These are phyloP conservation scores for Sporothrix globosa DNA, from an alignment of 2,329 filamentous ascomycete genomes.

Conservation along the genomic window DNA sequence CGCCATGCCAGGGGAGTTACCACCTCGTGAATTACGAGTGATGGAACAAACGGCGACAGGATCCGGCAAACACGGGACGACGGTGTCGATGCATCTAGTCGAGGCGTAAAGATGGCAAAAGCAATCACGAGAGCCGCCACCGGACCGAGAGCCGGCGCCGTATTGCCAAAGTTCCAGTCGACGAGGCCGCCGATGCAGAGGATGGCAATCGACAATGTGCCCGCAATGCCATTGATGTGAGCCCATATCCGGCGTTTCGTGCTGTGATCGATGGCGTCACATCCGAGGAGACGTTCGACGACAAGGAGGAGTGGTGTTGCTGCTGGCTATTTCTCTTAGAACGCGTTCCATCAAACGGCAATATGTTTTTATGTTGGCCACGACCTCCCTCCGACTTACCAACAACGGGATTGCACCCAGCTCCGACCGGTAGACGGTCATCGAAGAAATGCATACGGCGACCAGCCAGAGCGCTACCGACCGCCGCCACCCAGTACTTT, in stretches of 20 bases:
- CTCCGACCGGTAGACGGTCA: neutral
- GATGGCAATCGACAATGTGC: neutral
- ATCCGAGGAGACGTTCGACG: neutral
- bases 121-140: neutral
- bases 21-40: neutral
- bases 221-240: neutral
- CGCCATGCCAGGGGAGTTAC: neutral
- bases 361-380: too few species aligned
- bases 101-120: neutral
- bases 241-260: neutral
- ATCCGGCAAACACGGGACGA: neutral
- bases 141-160: neutral
- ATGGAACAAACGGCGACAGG: neutral
- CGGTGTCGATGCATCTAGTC: neutral
- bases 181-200: neutral
- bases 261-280: neutral
- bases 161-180: constrained; percentile 1
- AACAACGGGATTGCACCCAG: neutral
- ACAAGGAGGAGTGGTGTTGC: neutral
- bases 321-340: neutral
- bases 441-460: neutral
- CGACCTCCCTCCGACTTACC: neutral
- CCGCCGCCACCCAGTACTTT: neutral
- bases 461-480: constrained; percentile 2
- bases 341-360: too few species aligned